These are phyloP conservation scores for Lipomyces sp. DNA, from an alignment of 805 yeast genomes.

Conservation along the genomic window DNA sequence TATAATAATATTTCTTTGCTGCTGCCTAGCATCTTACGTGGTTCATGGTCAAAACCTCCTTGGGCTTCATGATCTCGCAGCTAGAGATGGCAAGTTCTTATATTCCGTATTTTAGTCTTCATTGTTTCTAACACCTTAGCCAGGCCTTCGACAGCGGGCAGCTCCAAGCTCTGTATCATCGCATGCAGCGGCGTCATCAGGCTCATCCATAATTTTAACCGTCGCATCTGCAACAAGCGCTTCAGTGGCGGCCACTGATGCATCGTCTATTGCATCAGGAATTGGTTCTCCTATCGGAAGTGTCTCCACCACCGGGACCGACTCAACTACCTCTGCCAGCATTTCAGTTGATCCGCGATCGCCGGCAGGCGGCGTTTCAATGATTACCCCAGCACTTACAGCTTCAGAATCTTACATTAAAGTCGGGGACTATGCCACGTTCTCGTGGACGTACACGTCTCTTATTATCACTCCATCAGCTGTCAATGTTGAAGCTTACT, in stretches of 20 bases:
- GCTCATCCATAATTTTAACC: slow-evolving; percentile 5
- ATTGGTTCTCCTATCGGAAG: neutral
- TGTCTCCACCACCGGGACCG: neutral
- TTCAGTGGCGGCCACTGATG: neutral
- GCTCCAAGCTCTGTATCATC: neutral
- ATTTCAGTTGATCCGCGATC: slow-evolving; percentile 45
- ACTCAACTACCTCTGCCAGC: slow-evolving; percentile 37
- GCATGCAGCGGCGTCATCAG: neutral
- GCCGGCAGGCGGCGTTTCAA: slow-evolving; percentile 47
- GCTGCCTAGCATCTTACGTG: neutral
- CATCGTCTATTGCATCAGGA: slow-evolving; percentile 1
- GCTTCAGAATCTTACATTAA: slow-evolving; percentile 46
- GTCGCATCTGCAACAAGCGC: slow-evolving; percentile 4
- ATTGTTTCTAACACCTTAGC: neutral
- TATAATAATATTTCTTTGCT: neutral
- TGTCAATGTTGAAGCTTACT: slow-evolving; percentile 48
- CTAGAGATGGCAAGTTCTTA: neutral
- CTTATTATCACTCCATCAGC: slow-evolving; percentile 47
- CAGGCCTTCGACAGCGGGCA: neutral
- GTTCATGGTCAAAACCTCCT: neutral
- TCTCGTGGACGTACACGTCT: slow-evolving; percentile 49
- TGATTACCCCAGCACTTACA: slow-evolving; percentile 46
- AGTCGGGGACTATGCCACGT: slow-evolving; percentile 49
- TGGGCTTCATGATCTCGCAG: neutral
- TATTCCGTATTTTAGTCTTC: neutral